phyloP scores from a whole-genome alignment of 129 eudicot genomes.

The Tagetes erecta region DNA sequence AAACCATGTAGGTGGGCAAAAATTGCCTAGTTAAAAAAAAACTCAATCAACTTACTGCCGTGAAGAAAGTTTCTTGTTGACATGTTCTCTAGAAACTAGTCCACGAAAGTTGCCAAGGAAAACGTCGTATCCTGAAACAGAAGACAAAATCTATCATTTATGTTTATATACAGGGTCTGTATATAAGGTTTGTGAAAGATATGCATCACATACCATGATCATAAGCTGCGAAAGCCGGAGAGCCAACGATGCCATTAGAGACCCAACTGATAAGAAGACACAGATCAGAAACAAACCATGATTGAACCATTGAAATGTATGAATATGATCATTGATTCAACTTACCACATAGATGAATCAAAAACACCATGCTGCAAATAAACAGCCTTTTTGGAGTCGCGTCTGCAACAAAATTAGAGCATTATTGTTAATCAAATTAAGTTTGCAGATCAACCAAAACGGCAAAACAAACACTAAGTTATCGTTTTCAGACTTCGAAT shows the following conservation, averaged over 20 bases:
- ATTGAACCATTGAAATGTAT: background rate
- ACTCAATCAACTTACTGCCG: constrained; percentile 60
- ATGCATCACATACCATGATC: constrained; percentile 66
- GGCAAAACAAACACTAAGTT: background rate
- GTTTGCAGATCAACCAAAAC: background rate
- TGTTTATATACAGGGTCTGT: background rate
- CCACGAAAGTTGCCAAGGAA: constrained; percentile 95
- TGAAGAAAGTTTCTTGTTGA: constrained; percentile 71
- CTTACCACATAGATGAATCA: constrained; percentile 98
- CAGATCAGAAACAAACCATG: background rate
- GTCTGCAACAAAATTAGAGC: constrained; percentile 43
- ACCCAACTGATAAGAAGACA: constrained; percentile 65
- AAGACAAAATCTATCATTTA: constrained; percentile 1
- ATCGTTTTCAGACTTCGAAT: too few relatives aligned
- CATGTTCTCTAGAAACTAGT: constrained; percentile 86
- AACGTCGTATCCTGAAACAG: constrained; percentile 77
- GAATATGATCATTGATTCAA: constrained; percentile 3
- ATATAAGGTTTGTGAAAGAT: constrained; percentile 10
- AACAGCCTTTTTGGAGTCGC: constrained; percentile 78
- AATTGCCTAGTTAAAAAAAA: too few relatives aligned
- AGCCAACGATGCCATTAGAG: constrained; percentile 90
- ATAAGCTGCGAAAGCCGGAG: constrained; percentile 96
- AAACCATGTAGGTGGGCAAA: too few relatives aligned
- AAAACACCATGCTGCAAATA: constrained; percentile 92
- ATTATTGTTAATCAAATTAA: constrained; percentile 10